A percentile compares a stretch with the other conserved stretches of the same genome.
These are phyloP conservation scores for Aureobasidium subglaciale DNA, from an alignment of 2,329 filamentous ascomycete genomes.

Conservation along the genomic window DNA sequence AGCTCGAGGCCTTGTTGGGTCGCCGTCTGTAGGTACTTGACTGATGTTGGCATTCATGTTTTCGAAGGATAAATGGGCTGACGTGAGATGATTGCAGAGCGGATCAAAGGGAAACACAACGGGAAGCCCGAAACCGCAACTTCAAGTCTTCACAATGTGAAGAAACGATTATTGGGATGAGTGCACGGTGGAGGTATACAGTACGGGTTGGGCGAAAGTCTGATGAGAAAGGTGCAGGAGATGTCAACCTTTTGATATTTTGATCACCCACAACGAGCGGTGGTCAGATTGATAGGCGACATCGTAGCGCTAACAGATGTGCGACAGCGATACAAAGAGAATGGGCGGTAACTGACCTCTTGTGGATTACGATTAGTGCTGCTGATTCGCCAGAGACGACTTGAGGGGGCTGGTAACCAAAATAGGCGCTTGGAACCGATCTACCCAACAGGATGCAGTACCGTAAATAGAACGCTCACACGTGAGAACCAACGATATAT, in stretches of 20 bases:
- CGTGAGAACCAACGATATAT: background rate
- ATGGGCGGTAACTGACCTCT: constrained; percentile 12
- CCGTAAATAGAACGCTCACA: constrained; percentile 6
- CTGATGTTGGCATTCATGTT: constrained; percentile 15
- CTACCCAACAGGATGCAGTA: background rate
- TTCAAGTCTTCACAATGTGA: background rate
- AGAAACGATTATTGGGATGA: background rate
- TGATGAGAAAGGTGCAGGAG: constrained; percentile 3
- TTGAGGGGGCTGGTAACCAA: constrained; percentile 1
- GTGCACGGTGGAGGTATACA: background rate
- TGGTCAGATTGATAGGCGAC: background rate
- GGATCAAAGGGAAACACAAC: background rate
- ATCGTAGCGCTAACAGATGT: constrained; percentile 13
- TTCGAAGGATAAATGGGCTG: constrained; percentile 11
- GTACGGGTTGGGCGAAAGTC: background rate
- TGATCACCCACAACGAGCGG: constrained; percentile 1
- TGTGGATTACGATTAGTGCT: background rate
- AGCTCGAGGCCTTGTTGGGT: constrained; percentile 16
- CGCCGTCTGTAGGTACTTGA: constrained; percentile 13
- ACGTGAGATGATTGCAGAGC: constrained; percentile 17
- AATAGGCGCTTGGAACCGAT: constrained; percentile 5
- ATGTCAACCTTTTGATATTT: constrained; percentile 11
- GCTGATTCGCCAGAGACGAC: constrained; percentile 1
- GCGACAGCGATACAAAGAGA: background rate
- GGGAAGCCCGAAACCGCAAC: constrained; percentile 4